Conservation (phyloP, 495 filamentous ascomycete species). For the Xylaria castorea region DNA sequence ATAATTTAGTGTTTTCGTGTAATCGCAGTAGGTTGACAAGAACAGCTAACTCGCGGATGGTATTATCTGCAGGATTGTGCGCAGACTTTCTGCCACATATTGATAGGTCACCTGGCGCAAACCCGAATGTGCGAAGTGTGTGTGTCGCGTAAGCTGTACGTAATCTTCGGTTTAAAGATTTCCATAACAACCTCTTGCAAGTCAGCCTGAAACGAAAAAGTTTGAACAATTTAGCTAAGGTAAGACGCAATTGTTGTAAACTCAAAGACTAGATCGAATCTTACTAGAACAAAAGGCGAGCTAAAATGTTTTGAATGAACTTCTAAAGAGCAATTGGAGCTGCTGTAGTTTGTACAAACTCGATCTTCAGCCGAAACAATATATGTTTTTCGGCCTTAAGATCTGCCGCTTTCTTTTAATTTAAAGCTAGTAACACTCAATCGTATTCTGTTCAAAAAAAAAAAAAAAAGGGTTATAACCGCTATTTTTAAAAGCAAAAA, state of each 20-base stretch:
- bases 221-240: neutral
- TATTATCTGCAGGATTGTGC: conserved; percentile 15
- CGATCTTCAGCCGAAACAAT: conserved; percentile 18
- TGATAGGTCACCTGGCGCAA: neutral
- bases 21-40: conserved; percentile 5
- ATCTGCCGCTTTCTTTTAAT: neutral
- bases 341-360: conserved; percentile 5
- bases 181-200: conserved; percentile 11
- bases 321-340: conserved; percentile 4
- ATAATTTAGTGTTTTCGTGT: conserved; percentile 8
- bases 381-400: neutral
- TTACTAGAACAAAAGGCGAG: neutral
- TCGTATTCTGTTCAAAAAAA: conserved; percentile 16
- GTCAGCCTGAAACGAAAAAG: conserved; percentile 10
- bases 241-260: neutral
- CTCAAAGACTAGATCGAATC: conserved; percentile 10
- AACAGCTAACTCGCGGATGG: neutral
- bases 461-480: neutral
- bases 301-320: neutral
- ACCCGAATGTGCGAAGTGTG: conserved; percentile 13
- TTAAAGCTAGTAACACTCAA: conserved; percentile 18
- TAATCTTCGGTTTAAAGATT: neutral
- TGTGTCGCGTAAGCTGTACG: conserved; percentile 1
- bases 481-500: neutral
- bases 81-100: neutral